Evolutionary conservation across 2,329 filamentous ascomycete genomes (phyloP), one percentile per base, ranked within the genome.

Genomic region (Chrysosporium keratinophilum): DNA sequence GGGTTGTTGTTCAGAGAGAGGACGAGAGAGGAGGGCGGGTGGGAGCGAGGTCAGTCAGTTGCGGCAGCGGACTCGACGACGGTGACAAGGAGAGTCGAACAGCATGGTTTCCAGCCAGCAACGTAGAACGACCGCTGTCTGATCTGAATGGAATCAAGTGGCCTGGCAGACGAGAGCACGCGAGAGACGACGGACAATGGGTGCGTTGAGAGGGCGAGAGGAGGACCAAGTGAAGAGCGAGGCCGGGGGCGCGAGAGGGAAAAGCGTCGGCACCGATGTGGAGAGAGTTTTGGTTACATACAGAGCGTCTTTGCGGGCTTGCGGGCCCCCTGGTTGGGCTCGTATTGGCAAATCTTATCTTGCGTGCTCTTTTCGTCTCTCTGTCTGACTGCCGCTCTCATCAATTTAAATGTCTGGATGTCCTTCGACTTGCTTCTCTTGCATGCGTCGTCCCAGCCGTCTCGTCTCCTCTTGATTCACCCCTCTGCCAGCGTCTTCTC

Each of bases 11-110:
- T 42, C 14, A 17, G 1, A 17, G 47, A 42, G 47, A 14, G 17
- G 43, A 28, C 23, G 23, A 3, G 23, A 28, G 23, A 28, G 23
- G 23, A 28, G 23, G 23, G 3, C 23, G 23, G 7, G 23, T 28
- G 23, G 5, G 28, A 35, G 47, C 35, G 47, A 45, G 39, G 40
- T 46, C 17, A 45, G 50, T 31, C 15, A 17, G 41, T 28, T 34
- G 50, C 31, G 41, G 41, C 33, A 52, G 50, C 40, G 50, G 42
- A 45, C 40, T 15, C 50, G 50, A 45, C 34, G 42, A 40, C 50
- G 31, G 33, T 28, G 41, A 46, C 42, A 44, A 17, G 33, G 17
- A 28, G 15, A 45, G 11, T 45, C 50, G 41, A 52, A 15, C 49
- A 19, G 40, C 49, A 45, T 52, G 12, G 49, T 52, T 39, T 23